Conservation (phyloP, 352 stramenopile species). For the Pythium brachiatum region DNA sequence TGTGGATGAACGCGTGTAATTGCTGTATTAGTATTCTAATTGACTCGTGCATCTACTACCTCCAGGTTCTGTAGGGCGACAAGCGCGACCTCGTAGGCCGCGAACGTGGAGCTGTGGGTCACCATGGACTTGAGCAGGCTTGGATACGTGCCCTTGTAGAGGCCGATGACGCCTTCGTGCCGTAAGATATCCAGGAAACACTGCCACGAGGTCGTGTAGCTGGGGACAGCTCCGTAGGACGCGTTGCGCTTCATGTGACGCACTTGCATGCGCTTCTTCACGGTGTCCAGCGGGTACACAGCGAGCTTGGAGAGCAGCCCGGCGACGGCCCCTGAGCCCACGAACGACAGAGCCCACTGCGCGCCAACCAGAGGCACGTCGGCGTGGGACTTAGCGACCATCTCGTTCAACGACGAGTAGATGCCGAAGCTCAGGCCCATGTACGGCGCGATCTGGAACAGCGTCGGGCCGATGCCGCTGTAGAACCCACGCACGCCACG, state of each 20-base stretch:
- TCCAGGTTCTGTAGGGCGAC: slow-evolving; percentile 25
- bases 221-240: slow-evolving; percentile 65
- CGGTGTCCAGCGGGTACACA: slow-evolving; percentile 94
- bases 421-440: slow-evolving; percentile 96
- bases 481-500: slow-evolving; percentile 88
- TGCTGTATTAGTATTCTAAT: not conserved
- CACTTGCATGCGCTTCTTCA: slow-evolving; percentile 96
- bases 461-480: slow-evolving; percentile 78
- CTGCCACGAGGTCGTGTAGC: slow-evolving; percentile 58
- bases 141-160: slow-evolving; percentile 80
- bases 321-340: slow-evolving; percentile 82
- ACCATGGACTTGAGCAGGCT: slow-evolving; percentile 82
- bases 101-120: slow-evolving; percentile 75
- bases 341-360: slow-evolving; percentile 44
- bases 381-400: slow-evolving; percentile 27
- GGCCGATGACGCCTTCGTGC: slow-evolving; percentile 56
- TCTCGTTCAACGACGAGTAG: slow-evolving; percentile 71
- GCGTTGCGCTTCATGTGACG: slow-evolving; percentile 57
- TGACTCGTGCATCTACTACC: not conserved
- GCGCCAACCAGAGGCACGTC: slow-evolving; percentile 18
- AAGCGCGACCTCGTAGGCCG: slow-evolving; percentile 67
- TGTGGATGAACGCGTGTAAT: not conserved
- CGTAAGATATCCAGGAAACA: slow-evolving; percentile 62
- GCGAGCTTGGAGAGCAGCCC: slow-evolving; percentile 90
- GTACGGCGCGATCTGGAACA: slow-evolving; percentile 94